Conservation (phyloP, 2,329 filamentous ascomycete genomes). For the Fusarium lateritium region DNA sequence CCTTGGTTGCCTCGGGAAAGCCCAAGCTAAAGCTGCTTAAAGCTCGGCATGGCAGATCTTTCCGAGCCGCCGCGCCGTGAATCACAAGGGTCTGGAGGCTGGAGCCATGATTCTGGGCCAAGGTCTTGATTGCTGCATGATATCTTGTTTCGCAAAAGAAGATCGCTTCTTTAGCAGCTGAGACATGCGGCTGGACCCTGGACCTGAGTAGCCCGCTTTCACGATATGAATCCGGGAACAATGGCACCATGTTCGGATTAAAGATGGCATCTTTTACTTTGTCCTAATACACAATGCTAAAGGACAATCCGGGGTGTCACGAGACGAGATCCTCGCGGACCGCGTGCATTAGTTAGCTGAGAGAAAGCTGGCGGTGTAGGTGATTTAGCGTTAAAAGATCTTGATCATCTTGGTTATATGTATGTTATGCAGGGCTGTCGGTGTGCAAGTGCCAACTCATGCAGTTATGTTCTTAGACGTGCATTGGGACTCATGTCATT, state of each 20-base stretch:
- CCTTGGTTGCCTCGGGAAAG: slow-evolving; percentile 24
- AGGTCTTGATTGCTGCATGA: not conserved
- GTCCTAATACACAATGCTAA: not conserved
- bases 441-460: slow-evolving; percentile 34
- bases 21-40: slow-evolving; percentile 13
- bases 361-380: slow-evolving; percentile 44
- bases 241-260: slow-evolving; percentile 30
- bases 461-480: slow-evolving; percentile 16
- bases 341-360: slow-evolving; percentile 39
- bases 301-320: slow-evolving; percentile 22
- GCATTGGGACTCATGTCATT: slow-evolving; percentile 23
- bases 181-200: not conserved
- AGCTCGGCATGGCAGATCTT: slow-evolving; percentile 41
- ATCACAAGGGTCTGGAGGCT: slow-evolving; percentile 3
- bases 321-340: slow-evolving; percentile 29
- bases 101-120: not conserved
- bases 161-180: slow-evolving; percentile 1
- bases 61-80: slow-evolving; percentile 36
- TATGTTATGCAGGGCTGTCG: slow-evolving; percentile 33
- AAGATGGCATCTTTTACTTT: not conserved
- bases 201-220: slow-evolving; percentile 11
- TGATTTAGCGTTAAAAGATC: slow-evolving; percentile 7
- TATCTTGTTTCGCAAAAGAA: not conserved
- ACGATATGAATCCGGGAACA: slow-evolving; percentile 33
- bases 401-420: slow-evolving; percentile 23